Evolutionary conservation across 306 rosid species (phyloP), one percentile per base, ranked within the genome.

Genomic region (Morella rubra): DNA sequence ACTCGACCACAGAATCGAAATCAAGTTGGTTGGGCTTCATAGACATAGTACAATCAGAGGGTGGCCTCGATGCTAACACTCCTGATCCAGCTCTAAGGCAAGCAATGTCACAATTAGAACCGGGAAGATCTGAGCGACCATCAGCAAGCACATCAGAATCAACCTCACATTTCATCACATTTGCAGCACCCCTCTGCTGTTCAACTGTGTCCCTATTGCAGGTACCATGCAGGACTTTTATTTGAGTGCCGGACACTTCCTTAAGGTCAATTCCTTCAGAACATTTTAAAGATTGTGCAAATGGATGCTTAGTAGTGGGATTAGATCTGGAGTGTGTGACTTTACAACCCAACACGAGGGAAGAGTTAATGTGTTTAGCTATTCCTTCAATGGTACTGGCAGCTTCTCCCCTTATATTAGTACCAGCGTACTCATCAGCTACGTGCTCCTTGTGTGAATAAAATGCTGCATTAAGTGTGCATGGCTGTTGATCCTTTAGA

Each of bases 1-100:
- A 76, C 13, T 60, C 76, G 69, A 83, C 92, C 5, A 74, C 73
- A 7, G 81, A 82, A 81, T 80, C 93, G 84, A 86, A 86, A 78
- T 84, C 77, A 76, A 84, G 89, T 67, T 91, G 86, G 75, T 82
- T 86, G 71, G 91, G 90, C 77, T 79, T 81, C 81, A 83, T 79
- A 75, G 80, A 71, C 82, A 75, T 79, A 15, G 49, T 77, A 72
- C 56, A 76, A 83, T 80, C 87, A 88, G 89, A 45, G 69, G 84
- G 74, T 15, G 47, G 41, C 82, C 75, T 79, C 32, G 55, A 69
- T 79, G 22, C 72, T 19, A 76, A 80, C 80, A 76, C 85, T 64
- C 86, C 88, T 44, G 54, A 72, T 76, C 75, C 86, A 76, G 71
- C 81, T 80, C 69, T 45, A 55, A 80, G 77, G 68, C 72, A 74